phyloP scores from a whole-genome alignment of 345 rosid genomes.

The Punica granatum region DNA sequence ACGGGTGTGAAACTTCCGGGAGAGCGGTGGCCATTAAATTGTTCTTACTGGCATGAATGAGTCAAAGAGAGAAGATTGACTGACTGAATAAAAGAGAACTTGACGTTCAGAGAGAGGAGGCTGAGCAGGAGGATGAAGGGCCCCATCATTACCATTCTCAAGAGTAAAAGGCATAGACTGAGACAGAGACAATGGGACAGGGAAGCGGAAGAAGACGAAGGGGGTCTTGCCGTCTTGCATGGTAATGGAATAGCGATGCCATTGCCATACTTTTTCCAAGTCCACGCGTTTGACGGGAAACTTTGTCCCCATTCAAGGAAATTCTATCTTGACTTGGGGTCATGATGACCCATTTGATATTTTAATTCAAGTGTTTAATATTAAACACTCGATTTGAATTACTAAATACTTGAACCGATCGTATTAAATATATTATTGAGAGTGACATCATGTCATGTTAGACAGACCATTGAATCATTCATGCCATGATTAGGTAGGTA shows the following conservation, averaged over 20 bases:
- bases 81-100: background rate
- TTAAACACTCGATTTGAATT: no score
- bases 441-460: no score
- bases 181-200: background rate
- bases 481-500: no score
- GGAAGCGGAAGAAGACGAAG: background rate
- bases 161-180: conserved; percentile 5
- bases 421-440: no score
- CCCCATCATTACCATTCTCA: conserved; percentile 3
- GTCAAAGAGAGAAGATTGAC: background rate
- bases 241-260: background rate
- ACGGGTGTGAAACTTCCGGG: background rate
- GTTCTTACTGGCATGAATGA: background rate
- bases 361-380: no score
- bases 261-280: background rate
- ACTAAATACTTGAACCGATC: no score
- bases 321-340: no score
- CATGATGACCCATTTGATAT: no score
- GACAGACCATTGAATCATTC: no score
- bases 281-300: conserved; percentile 8
- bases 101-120: background rate
- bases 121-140: background rate
- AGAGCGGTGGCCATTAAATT: background rate
- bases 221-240: background rate
- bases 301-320: no score